Evolutionary conservation across 169 alveolate species (phyloP).

Genomic region (Ichthyophthirius multifiliis): DNA sequence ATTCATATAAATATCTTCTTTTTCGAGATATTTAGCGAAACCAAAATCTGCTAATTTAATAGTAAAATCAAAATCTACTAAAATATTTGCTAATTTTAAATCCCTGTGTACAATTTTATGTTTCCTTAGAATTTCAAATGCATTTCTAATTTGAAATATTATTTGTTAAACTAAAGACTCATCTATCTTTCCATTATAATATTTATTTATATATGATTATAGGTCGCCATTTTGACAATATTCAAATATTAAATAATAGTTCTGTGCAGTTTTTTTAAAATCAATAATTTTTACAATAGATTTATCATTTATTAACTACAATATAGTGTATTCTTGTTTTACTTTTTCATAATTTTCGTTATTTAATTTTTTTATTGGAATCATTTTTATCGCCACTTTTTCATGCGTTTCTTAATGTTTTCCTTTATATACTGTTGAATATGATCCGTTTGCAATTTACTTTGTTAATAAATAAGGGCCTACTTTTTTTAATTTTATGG

Average conservation of each 20-base stretch:
- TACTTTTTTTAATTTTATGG: constrained; percentile 28
- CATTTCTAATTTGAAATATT: constrained; percentile 17
- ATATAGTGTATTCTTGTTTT: too few species aligned
- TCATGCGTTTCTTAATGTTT: constrained; percentile 4
- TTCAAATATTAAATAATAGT: constrained; percentile 40
- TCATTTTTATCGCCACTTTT: constrained; percentile 41
- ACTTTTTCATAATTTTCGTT: background rate
- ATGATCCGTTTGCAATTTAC: constrained; percentile 37
- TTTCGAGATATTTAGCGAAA: constrained; percentile 38
- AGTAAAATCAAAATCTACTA: constrained; percentile 21
- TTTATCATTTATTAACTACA: too few species aligned
- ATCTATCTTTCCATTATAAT: constrained; percentile 9
- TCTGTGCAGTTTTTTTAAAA: constrained; percentile 24
- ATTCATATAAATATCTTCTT: constrained; percentile 21
- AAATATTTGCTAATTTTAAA: constrained; percentile 45
- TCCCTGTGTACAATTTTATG: constrained; percentile 44
- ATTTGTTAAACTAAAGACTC: constrained; percentile 21
- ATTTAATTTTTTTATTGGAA: constrained; percentile 11
- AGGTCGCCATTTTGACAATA: constrained; percentile 36
- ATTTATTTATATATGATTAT: constrained; percentile 30
- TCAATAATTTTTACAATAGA: constrained; percentile 35
- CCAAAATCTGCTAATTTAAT: constrained; percentile 47
- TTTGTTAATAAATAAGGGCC: constrained; percentile 29
- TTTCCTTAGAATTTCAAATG: constrained; percentile 2
- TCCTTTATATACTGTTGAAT: constrained; percentile 27